Base-by-base conservation (phyloP, 306 rosid genomes). In the Oxytropis ochrocephala region DNA sequence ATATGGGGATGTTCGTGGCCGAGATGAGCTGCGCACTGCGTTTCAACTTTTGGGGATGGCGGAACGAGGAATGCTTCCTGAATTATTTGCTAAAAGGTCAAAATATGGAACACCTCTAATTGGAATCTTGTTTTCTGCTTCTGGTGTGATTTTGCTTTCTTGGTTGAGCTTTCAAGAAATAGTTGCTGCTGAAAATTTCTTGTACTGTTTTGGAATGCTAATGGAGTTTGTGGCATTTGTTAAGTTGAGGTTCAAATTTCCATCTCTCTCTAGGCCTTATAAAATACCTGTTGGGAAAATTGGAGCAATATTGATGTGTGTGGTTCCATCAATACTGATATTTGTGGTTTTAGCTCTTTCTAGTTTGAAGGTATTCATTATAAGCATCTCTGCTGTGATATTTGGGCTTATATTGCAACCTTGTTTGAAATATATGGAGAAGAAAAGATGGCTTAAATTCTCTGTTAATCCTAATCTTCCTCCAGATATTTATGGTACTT, bases 111-210 rank as follows among this genome's bases (percentile, higher is more conserved):
- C 96, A 1, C 96, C 92, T 5, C 54, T 78, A 10, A 61, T 39
- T 0, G 87, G 91, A 6, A 87, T 87, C 65, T 41, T 87, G 59
- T 89, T 83, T 60, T 89, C 96, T 67, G 92, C 94, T 2, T 83
- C 83, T 3, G 89, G 90, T 9, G 86, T 87, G 46, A 13, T 85
- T 66, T 43, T 89, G 59, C 92, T 85, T 9, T 87, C 96, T 0
- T 89, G 91, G 84, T 52, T 87, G 81, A 89, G 86, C 68, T 89
- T 89, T 61, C 91, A 89, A 69, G 96, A 89, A 77, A 89, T 87
- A 1, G 86, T 85, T 32, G 90, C 92, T 1, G 92, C 86, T 5
- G 91, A 85, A 35, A 87, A 87, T 72, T 85, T 79, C 64, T 64
- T 85, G 74, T 85, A 87, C 77, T 83, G 91, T 50, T 83, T 90